Conservation (phyloP, 2,329 filamentous ascomycete species). For the Podosphaera xanthii region DNA sequence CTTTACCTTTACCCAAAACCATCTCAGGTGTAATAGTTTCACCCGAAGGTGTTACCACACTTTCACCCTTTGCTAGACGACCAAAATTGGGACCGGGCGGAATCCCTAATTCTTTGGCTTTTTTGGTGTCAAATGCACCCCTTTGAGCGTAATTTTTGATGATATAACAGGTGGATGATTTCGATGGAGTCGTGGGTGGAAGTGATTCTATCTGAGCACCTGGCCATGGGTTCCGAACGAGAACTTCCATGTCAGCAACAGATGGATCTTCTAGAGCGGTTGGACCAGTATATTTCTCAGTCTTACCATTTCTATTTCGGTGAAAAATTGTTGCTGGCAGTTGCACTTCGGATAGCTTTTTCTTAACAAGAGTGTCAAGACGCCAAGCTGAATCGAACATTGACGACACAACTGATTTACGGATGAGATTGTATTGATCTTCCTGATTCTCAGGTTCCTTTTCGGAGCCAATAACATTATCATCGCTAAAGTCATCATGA, state of each 20-base stretch:
- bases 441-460: conserved; percentile 17
- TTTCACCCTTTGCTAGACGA: conserved; percentile 33
- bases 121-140: conserved; percentile 53
- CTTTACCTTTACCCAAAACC: conserved; percentile 47
- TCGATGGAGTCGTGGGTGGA: conserved; percentile 42
- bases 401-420: conserved; percentile 40
- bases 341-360: conserved; percentile 39
- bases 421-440: conserved; percentile 24
- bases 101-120: conserved; percentile 43
- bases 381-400: conserved; percentile 67
- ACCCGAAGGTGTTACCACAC: conserved; percentile 39
- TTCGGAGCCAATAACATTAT: conserved; percentile 4
- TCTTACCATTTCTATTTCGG: conserved; percentile 36
- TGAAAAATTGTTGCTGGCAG: conserved; percentile 50
- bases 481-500: conserved; percentile 23
- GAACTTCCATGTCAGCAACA: conserved; percentile 43
- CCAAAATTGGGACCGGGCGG: conserved; percentile 33
- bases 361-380: conserved; percentile 45
- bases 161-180: conserved; percentile 64
- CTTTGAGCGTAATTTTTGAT: conserved; percentile 53
- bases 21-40: conserved; percentile 59
- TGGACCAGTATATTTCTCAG: conserved; percentile 50
- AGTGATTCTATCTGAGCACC: conserved; percentile 39
- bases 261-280: conserved; percentile 25
- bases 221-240: conserved; percentile 61